These are phyloP conservation scores for Phytophthora idaei DNA, from an alignment of 352 stramenopile species.

Conservation along the genomic window DNA sequence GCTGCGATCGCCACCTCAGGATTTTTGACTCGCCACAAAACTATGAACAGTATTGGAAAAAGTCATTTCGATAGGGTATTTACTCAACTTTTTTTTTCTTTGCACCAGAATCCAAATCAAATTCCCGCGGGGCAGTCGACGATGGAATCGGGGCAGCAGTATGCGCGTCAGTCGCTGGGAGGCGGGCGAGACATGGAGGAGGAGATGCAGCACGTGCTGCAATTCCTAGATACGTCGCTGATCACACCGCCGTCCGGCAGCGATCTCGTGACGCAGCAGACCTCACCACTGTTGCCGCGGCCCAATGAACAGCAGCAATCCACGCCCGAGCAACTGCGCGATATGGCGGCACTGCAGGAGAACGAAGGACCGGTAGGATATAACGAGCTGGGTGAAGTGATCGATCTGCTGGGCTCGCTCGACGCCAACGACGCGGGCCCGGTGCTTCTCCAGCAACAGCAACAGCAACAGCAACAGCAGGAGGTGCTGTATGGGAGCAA, in stretches of 20 bases:
- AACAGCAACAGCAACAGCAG: constrained; percentile 1
- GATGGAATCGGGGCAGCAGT: constrained; percentile 22
- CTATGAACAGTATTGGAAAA: no score
- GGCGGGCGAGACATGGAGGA: constrained; percentile 36
- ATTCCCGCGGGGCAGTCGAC: constrained; percentile 5
- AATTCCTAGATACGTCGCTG: constrained; percentile 65
- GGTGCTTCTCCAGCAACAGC: constrained; percentile 23
- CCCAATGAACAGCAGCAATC: constrained; percentile 10
- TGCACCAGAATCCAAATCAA: constrained; percentile 22
- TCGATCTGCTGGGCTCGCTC: constrained; percentile 69
- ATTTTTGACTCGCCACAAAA: constrained; percentile 15
- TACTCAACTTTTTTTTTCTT: constrained; percentile 3
- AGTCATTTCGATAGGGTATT: constrained; percentile 4
- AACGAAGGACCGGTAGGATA: constrained; percentile 47
- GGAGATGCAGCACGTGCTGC: constrained; percentile 71
- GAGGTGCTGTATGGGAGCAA: constrained; percentile 4
- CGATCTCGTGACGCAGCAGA: constrained; percentile 27
- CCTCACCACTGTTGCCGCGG: constrained; percentile 12
- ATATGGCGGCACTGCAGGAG: constrained; percentile 45
- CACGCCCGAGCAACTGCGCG: constrained; percentile 30
- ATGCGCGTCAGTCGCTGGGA: constrained; percentile 21
- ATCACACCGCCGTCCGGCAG: constrained; percentile 44
- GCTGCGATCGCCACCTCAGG: constrained; percentile 7
- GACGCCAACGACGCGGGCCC: constrained; percentile 58
- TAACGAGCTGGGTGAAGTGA: constrained; percentile 72